Base-by-base conservation (phyloP, 2,329 filamentous ascomycete genomes). In the Fusarium coffeatum region DNA sequence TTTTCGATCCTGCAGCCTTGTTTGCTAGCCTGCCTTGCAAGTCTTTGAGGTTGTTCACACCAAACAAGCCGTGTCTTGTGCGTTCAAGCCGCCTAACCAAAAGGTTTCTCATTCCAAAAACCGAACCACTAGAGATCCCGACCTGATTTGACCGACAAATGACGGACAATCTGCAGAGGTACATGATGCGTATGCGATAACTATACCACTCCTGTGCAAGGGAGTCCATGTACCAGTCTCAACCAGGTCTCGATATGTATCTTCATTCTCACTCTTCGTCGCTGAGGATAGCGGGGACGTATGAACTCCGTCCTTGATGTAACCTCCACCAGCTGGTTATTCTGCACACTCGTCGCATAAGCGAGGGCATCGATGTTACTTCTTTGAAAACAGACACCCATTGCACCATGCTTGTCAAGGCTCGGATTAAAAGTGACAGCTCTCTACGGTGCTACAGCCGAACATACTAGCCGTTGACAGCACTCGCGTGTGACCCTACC, bases 1-100 rank as follows among this genome's bases (percentile, higher is more conserved):
- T 41, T 65, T 47, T 59, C 59, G 51, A 58, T 65, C 50, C 59
- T 59, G 51, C 50, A 68, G 67, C 55, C 58, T 68, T 65, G 64
- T 50, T 68, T 60, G 30, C 53, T 49, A 64, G 53, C 28, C 32
- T 58, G 37, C 40, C 45, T 58, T 22, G 32, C 41, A 51, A 40
- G 22, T 34, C 47, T 60, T 22, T 28, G 41, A 50, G 34, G 48
- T 56, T 51, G 51, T 50, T 60, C 68, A 68, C 50, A 68, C 67
- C 66, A 64, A 69, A 20, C 28, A 40, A 55, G 37, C 41, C 32
- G 54, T 58, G 30, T 41, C 68, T 45, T 63, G 23, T 34, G 67
- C 47, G 42, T 43, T 22, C 58, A 69, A 62, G 32, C 53, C 63
- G 27, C 51, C 42, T 30, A 71, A 45, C 46, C 41, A 48, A 51